Evolutionary conservation across 2,329 filamentous ascomycete species (phyloP).

Genomic region (Volutella citrinella): DNA sequence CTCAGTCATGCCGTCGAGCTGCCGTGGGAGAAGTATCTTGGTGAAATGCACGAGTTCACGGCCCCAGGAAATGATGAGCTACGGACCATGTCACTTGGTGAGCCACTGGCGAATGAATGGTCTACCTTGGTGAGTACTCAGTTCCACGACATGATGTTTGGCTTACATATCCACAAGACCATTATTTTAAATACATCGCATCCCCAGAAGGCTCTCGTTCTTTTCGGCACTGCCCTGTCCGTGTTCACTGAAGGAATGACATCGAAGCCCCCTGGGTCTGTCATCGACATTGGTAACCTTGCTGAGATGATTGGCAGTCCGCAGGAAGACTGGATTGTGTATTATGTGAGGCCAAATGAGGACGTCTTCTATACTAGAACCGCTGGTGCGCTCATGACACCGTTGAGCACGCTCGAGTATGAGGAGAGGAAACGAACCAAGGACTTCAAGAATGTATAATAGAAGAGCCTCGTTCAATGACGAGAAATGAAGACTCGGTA

Average conservation of each 20-base stretch:
- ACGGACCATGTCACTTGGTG: neutral
- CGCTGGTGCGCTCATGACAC: constrained; percentile 1
- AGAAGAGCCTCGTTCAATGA: neutral
- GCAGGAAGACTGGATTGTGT: neutral
- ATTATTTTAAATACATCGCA: neutral
- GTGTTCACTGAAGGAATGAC: constrained; percentile 1
- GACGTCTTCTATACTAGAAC: constrained; percentile 3
- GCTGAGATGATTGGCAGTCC: no score
- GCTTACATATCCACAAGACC: neutral
- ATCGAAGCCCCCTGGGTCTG: neutral
- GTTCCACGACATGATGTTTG: neutral
- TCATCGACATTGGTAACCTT: neutral
- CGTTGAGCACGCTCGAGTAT: neutral
- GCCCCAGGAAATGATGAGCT: constrained; percentile 2
- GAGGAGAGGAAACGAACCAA: neutral
- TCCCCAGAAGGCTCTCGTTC: neutral
- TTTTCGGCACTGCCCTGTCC: constrained; percentile 1
- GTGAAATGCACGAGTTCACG: constrained; percentile 4
- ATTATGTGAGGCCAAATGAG: constrained; percentile 1
- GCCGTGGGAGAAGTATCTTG: constrained; percentile 3
- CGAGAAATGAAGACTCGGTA: no score
- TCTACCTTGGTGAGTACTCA: constrained; percentile 1
- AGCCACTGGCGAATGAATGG: neutral
- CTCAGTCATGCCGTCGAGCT: constrained; percentile 1
- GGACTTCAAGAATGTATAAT: neutral